Evolutionary conservation across 2,329 filamentous ascomycete species (phyloP).

Genomic region (Madurella fahalii): DNA sequence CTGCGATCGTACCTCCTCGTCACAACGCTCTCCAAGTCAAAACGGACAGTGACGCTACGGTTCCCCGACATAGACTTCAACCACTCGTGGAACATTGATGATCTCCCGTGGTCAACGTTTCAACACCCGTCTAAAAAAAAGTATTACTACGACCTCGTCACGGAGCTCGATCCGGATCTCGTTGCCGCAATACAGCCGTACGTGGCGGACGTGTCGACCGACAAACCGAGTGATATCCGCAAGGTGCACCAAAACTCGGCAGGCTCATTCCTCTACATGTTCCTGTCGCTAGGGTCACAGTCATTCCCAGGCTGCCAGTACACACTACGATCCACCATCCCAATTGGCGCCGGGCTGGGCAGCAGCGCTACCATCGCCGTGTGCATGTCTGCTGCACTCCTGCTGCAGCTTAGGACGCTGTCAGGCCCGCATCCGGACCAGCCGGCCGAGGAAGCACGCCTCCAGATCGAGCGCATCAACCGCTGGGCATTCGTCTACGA

Average conservation of each 20-base stretch:
- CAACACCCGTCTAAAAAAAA: conserved; percentile 81
- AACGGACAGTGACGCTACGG: conserved; percentile 77
- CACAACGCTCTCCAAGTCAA: conserved; percentile 88
- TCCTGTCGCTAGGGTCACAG: conserved; percentile 77
- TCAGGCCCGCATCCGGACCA: conserved; percentile 91
- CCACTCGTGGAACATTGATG: conserved; percentile 92
- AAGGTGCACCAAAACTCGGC: conserved; percentile 83
- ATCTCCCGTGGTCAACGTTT: conserved; percentile 83
- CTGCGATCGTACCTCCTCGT: conserved; percentile 95
- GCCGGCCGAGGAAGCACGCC: conserved; percentile 76
- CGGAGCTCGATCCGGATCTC: conserved; percentile 76
- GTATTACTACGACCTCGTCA: conserved; percentile 88
- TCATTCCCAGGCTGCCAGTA: conserved; percentile 80
- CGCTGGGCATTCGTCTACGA: conserved; percentile 96
- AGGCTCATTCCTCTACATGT: conserved; percentile 85
- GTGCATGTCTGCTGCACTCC: conserved; percentile 76
- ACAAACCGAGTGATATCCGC: conserved; percentile 63
- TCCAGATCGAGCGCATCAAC: conserved; percentile 94
- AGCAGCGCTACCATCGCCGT: conserved; percentile 94
- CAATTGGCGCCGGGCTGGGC: conserved; percentile 84
- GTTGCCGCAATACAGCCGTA: conserved; percentile 76
- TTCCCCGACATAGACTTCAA: conserved; percentile 88
- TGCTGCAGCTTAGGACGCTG: conserved; percentile 83
- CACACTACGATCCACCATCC: conserved; percentile 88
- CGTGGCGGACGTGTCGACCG: conserved; percentile 64